phyloP scores from a whole-genome alignment of 1,284 basidiomycete species.

The Ganoderma sinense region DNA sequence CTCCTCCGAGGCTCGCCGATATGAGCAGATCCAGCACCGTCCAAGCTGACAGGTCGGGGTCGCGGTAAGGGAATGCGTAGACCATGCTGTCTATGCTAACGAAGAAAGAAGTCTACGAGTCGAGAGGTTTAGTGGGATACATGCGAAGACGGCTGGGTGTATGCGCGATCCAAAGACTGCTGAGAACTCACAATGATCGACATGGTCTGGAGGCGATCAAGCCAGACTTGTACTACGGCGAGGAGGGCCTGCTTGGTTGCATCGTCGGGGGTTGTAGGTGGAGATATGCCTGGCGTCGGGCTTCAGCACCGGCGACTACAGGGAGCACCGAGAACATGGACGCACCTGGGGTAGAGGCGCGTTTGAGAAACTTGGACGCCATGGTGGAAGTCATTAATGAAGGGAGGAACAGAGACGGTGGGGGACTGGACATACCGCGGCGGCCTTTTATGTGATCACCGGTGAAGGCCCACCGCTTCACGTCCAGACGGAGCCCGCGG shows the following conservation, averaged over 20 bases:
- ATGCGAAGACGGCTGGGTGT: background rate
- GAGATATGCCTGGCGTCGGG: slow-evolving; percentile 28
- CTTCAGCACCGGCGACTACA: background rate
- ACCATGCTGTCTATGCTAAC: slow-evolving; percentile 46
- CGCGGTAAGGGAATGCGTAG: slow-evolving; percentile 34
- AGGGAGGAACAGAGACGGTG: background rate
- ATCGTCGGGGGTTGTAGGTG: slow-evolving; percentile 36
- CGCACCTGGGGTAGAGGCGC: background rate
- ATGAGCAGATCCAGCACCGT: slow-evolving; percentile 35
- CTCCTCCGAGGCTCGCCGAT: slow-evolving; percentile 41
- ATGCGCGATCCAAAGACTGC: slow-evolving; percentile 40
- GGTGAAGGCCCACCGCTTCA: background rate
- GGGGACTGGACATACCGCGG: background rate
- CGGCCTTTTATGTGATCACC: background rate
- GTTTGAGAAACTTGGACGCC: background rate
- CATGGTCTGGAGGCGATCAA: slow-evolving; percentile 40
- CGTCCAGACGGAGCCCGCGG: background rate
- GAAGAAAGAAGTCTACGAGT: slow-evolving; percentile 46
- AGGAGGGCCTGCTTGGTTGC: slow-evolving; percentile 38
- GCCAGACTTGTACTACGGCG: slow-evolving; percentile 40
- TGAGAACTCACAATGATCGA: slow-evolving; percentile 44
- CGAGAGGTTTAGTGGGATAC: slow-evolving; percentile 40
- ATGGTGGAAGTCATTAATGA: background rate
- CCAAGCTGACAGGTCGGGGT: slow-evolving; percentile 19
- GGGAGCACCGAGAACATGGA: background rate